Evolutionary conservation across 805 yeast species (phyloP), one percentile per base, ranked within the genome.

Genomic region (Wickerhamiella cacticola): DNA sequence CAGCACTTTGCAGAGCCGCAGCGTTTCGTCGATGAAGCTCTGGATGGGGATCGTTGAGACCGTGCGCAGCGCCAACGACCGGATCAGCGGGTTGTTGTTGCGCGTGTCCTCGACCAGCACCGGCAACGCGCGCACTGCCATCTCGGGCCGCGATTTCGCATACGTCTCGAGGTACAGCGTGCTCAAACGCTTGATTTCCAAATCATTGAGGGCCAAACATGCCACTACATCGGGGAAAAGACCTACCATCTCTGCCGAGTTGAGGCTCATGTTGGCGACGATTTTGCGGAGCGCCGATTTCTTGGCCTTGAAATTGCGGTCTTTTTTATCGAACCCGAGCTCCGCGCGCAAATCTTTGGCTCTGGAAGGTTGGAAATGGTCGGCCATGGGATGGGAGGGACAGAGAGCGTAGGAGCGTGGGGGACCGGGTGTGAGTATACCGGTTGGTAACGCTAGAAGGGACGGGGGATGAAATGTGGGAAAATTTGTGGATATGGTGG

Each of bases 251-350:
- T 89, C 96, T 48, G 73, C 73, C 61, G 84, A 85, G 44, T 87
- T 86, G 64, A 86, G 71, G 5, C 94, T 80, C 63, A 86, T 73
- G 63, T 87, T 88, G 38, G 95, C 89, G 6, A 88, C 70, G 23
- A 86, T 73, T 57, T 82, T 82, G 61, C 79, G 80, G 57, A 89
- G 61, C 1, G 79, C 72, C 9, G 67, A 64, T 55, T 73, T 76
- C 48, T 64, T 66, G 28, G 56, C 54, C 46, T 56, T 57, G 47
- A 56, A 48, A 45, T 64, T 62, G 51, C 60, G 63, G 54, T 67
- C 69, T 41, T 55, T 54, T 42, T 58, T 63, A 40, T 64, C 67
- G 15, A 54, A 50, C 35, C 58, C 54, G 41, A 66, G 56, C 42
- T 63, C 67, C 4, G 56, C 55, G 44, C 63, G 56, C 28, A 67